Evolutionary conservation across 2,329 filamentous ascomycete genomes (phyloP).

Genomic region (Teratosphaeriaceae sp.): DNA sequence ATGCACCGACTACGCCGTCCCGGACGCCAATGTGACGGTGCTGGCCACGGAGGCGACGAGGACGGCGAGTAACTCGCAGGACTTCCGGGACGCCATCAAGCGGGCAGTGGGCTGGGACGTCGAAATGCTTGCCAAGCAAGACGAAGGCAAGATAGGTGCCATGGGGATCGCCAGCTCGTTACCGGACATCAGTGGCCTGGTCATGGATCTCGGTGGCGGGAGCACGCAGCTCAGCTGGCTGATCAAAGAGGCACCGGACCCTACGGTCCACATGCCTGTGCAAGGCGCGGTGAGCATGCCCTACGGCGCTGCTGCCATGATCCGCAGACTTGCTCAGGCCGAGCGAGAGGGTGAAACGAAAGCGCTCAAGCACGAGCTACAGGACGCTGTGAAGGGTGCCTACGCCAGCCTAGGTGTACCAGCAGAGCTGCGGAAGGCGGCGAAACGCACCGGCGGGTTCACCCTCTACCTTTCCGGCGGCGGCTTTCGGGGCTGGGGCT

Average conservation of each 20-base stretch:
- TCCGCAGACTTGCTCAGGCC: constrained; percentile 45
- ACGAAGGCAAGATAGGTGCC: constrained; percentile 77
- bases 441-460: constrained; percentile 45
- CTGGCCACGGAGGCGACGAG: constrained; percentile 88
- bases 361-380: constrained; percentile 41
- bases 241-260: constrained; percentile 38
- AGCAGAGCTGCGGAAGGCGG: constrained; percentile 39
- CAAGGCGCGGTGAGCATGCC: constrained; percentile 58
- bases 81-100: constrained; percentile 61
- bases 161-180: constrained; percentile 76
- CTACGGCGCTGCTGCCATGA: constrained; percentile 63
- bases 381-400: constrained; percentile 44
- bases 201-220: constrained; percentile 80
- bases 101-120: constrained; percentile 61
- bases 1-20: constrained; percentile 64
- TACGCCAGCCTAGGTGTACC: constrained; percentile 48
- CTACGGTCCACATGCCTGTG: constrained; percentile 46
- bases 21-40: constrained; percentile 58
- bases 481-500: constrained; percentile 86
- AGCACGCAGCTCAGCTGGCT: constrained; percentile 67
- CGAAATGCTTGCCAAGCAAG: constrained; percentile 65
- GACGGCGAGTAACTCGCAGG: constrained; percentile 64
- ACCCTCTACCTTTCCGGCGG: constrained; percentile 82
- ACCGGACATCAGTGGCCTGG: constrained; percentile 62
- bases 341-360: constrained; percentile 32